phyloP scores from a whole-genome alignment of 2,329 filamentous ascomycete species.

The Chrysoporthe austroafricana region DNA sequence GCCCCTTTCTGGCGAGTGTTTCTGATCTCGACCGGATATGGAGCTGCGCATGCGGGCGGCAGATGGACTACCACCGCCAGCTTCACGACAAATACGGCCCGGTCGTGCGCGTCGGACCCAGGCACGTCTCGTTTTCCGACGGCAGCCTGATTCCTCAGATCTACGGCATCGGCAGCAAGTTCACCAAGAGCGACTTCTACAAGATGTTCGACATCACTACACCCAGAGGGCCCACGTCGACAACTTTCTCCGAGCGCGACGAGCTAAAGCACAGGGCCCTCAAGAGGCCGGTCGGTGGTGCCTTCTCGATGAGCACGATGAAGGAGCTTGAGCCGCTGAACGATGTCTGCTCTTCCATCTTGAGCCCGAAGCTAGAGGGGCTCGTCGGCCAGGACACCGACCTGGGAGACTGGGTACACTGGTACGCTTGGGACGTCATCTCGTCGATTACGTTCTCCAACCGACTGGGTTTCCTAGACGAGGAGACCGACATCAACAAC shows the following conservation, averaged over 20 bases:
- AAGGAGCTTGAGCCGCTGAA: conserved; percentile 18
- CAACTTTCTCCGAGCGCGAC: conserved; percentile 19
- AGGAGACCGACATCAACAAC: conserved; percentile 26
- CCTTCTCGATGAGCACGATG: conserved; percentile 23
- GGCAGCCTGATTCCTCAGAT: conserved; percentile 24
- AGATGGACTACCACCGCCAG: conserved; percentile 23
- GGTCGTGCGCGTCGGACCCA: conserved; percentile 43
- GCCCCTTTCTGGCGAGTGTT: conserved; percentile 14
- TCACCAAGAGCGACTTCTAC: conserved; percentile 19
- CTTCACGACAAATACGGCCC: conserved; percentile 41
- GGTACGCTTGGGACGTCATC: conserved; percentile 22
- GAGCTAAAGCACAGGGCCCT: conserved; percentile 3
- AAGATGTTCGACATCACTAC: conserved; percentile 16
- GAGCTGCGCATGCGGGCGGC: conserved; percentile 6
- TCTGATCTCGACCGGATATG: conserved; percentile 15
- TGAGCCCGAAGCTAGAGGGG: conserved; percentile 12
- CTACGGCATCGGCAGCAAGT: conserved; percentile 34
- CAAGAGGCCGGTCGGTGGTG: conserved; percentile 10
- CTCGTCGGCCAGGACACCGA: conserved; percentile 8
- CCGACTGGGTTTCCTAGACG: conserved; percentile 28
- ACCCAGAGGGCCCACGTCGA: not conserved
- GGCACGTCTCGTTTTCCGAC: conserved; percentile 42
- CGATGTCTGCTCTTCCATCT: conserved; percentile 15
- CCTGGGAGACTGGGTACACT: conserved; percentile 18
- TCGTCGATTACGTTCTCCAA: conserved; percentile 26